A percentile compares a stretch with the other conserved stretches of the same genome.
Evolutionary conservation across 2,329 filamentous ascomycete species (phyloP).

Genomic region (Claviceps purpurea): DNA sequence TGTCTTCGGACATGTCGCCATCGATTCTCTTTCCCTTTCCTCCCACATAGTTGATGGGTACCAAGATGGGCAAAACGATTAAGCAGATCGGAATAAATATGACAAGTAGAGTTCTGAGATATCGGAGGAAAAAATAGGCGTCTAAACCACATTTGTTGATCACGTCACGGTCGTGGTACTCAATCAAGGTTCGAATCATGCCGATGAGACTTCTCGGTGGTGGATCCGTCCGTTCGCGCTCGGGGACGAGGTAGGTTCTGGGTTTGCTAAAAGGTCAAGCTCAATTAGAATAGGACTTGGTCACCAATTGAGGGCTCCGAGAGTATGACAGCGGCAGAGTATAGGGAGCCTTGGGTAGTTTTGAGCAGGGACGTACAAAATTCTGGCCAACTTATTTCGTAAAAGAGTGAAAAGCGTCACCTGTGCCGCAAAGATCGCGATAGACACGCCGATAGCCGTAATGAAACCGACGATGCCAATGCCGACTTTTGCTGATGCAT

Average conservation of each 20-base stretch:
- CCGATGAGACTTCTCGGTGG: constrained; percentile 46
- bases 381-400: constrained; percentile 64
- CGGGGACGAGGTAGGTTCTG: constrained; percentile 73
- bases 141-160: constrained; percentile 94
- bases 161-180: constrained; percentile 63
- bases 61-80: constrained; percentile 68
- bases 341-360: background rate
- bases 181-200: constrained; percentile 46
- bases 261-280: constrained; percentile 44
- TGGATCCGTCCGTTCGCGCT: constrained; percentile 67
- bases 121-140: constrained; percentile 94
- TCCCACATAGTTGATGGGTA: constrained; percentile 70
- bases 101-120: constrained; percentile 62
- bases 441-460: constrained; percentile 48
- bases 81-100: constrained; percentile 78
- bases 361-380: constrained; percentile 48
- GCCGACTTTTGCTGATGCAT: constrained; percentile 30
- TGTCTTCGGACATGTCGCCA: constrained; percentile 17
- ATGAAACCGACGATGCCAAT: constrained; percentile 37
- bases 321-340: constrained; percentile 5
- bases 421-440: constrained; percentile 50
- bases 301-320: background rate
- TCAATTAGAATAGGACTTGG: background rate
- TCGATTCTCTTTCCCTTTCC: constrained; percentile 48
- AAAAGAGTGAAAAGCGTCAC: constrained; percentile 61